These are phyloP conservation scores for Arthroderma uncinatum DNA, from an alignment of 2,329 filamentous ascomycete genomes.

Conservation along the genomic window DNA sequence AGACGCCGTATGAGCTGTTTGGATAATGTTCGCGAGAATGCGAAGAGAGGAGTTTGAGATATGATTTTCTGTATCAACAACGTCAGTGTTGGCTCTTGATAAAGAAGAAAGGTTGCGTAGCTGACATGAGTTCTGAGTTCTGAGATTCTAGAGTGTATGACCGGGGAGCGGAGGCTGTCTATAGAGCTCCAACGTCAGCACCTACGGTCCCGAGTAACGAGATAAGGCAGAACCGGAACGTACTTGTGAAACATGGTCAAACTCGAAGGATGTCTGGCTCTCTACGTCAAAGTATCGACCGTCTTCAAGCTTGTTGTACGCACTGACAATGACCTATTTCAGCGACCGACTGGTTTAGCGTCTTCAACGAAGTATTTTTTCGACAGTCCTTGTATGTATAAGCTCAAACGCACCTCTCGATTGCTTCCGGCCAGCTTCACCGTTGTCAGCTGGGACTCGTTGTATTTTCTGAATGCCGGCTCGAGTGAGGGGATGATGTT, in stretches of 20 bases:
- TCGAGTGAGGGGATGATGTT: constrained; percentile 59
- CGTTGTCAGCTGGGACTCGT: constrained; percentile 83
- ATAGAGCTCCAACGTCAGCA: neutral
- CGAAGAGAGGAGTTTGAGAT: constrained; percentile 61
- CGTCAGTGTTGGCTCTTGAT: neutral
- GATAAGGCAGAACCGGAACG: constrained; percentile 2
- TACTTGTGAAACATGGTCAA: constrained; percentile 74
- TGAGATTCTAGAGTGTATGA: constrained; percentile 66
- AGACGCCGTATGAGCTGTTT: constrained; percentile 68
- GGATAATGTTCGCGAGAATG: constrained; percentile 87
- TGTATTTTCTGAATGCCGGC: constrained; percentile 86
- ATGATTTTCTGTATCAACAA: constrained; percentile 56
- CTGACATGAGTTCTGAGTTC: constrained; percentile 46
- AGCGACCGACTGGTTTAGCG: neutral
- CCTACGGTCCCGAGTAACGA: constrained; percentile 4
- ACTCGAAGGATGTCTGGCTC: constrained; percentile 75
- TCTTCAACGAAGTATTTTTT: neutral
- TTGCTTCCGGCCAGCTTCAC: constrained; percentile 81
- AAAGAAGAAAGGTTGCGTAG: neutral
- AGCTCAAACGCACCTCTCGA: constrained; percentile 49
- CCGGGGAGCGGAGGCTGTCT: constrained; percentile 76
- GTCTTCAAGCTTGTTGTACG: constrained; percentile 68
- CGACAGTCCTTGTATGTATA: neutral
- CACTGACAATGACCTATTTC: constrained; percentile 55
- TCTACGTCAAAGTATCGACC: constrained; percentile 84